Percentiles rank a stretch among this genome's conserved stretches.
phyloP scores from a whole-genome alignment of 345 rosid species.

The Turnera subulata region DNA sequence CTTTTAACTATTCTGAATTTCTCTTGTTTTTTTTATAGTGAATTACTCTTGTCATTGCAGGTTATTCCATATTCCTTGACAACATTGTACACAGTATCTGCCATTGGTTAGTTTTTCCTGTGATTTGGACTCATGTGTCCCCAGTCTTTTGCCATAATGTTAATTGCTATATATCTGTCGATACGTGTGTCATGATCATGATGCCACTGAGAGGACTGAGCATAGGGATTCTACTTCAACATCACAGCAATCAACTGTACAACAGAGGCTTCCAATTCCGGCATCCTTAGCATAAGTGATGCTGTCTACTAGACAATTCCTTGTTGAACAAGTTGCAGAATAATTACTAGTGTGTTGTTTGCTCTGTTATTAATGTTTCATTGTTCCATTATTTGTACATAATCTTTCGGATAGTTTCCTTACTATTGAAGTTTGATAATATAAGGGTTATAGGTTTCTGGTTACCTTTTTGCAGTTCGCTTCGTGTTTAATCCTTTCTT shows the following conservation, averaged over 20 bases:
- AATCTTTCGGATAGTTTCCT: neutral
- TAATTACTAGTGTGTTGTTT: constrained; percentile 42
- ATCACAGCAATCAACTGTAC: constrained; percentile 26
- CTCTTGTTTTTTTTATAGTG: too few relatives aligned
- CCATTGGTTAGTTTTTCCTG: constrained; percentile 37
- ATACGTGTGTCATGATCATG: constrained; percentile 17
- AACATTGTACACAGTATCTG: constrained; percentile 57
- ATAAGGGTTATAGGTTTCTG: too few relatives aligned
- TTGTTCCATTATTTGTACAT: constrained; percentile 2
- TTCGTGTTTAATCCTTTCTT: too few relatives aligned
- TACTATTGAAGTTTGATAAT: neutral
- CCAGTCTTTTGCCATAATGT: neutral
- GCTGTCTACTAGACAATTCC: constrained; percentile 53
- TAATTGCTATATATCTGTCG: neutral
- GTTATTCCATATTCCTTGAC: constrained; percentile 65
- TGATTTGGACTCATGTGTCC: neutral
- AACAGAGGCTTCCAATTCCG: constrained; percentile 63
- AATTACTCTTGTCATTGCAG: constrained; percentile 28
- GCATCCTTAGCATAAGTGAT: constrained; percentile 62
- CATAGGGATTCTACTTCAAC: constrained; percentile 32
- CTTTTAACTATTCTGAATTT: too few relatives aligned
- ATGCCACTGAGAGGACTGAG: constrained; percentile 24
- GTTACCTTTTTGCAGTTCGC: too few relatives aligned
- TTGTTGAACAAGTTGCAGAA: constrained; percentile 54
- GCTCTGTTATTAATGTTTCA: neutral